Evolutionary conservation across 2,329 filamentous ascomycete genomes (phyloP), one percentile per base, ranked within the genome.

Genomic region (Chaetomium globosum): DNA sequence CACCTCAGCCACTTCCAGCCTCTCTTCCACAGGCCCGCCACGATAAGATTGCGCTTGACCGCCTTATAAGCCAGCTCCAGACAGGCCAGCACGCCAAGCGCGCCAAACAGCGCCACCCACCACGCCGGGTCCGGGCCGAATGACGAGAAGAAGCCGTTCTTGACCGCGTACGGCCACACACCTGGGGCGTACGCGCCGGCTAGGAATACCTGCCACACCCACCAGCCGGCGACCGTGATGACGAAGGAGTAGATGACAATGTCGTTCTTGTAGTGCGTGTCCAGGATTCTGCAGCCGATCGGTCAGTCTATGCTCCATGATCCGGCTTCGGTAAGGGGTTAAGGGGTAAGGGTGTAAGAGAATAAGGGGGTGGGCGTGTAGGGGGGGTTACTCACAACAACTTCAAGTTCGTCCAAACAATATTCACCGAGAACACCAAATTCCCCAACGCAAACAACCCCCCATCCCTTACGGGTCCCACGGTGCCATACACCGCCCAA

Each of bases 341-440:
- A 8, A 4, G 2, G 16, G 13, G 16, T 13, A 43, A n/a, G 4
- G 39, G 39, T 6, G 31, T 31, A 31, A 31, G 31, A n/a, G n/a
- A n/a, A n/a, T n/a, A n/a, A n/a, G n/a, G n/a, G n/a, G n/a, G n/a
- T n/a, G n/a, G n/a, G n/a, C n/a, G n/a, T n/a, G n/a, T n/a, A n/a
- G n/a, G n/a, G n/a, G n/a, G 33, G 16, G 1, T 4, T 6, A 52
- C 85, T 79, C 78, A 88, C 82, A 94, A 88, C 59, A 94, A 82
- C 77, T 95, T 95, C 76, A 85, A 81, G 71, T 89, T 90, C 75
- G 93, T 92, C 76, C 92, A 82, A 31, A 90, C 78, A 12, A 96
- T 84, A 55, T 85, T 87, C 3, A 89, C 82, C 2, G 88, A 87
- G 75, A 90, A 96, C 0, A 85, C 86, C 31, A 96, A 78, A 7